Evolutionary conservation across 345 rosid genomes (phyloP).

Genomic region (Psidium friedrichsthalianum): DNA sequence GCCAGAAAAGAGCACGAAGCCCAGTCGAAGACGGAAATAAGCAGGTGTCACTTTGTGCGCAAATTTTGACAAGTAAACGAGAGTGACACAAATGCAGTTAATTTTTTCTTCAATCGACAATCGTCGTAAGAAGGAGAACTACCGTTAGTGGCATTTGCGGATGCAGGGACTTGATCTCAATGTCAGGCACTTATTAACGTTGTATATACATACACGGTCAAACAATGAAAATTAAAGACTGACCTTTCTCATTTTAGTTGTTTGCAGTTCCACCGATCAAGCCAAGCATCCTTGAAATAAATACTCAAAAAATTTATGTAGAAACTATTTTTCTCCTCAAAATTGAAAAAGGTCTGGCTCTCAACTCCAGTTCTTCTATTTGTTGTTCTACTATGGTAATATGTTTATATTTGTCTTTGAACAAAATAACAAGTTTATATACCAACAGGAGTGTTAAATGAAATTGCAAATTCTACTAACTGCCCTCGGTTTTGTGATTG

Average conservation of each 20-base stretch:
- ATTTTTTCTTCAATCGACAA: background rate
- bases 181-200: background rate
- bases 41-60: background rate
- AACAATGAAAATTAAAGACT: background rate
- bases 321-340: too few species aligned
- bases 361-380: too few species aligned
- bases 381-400: too few species aligned
- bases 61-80: background rate
- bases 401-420: too few species aligned
- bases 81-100: background rate
- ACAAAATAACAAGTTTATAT: too few species aligned
- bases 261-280: background rate
- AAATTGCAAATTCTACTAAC: too few species aligned
- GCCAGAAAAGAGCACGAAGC: constrained; percentile 29
- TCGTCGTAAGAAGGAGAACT: background rate
- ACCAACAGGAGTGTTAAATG: too few species aligned
- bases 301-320: too few species aligned
- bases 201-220: background rate
- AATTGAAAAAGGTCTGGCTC: too few species aligned
- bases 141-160: too few species aligned
- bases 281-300: background rate
- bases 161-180: too few species aligned
- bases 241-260: background rate
- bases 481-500: too few species aligned
- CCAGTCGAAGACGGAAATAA: constrained; percentile 31